Conservation (phyloP, 768 basidiomycete species). For the Hirschioporus abietinus region DNA sequence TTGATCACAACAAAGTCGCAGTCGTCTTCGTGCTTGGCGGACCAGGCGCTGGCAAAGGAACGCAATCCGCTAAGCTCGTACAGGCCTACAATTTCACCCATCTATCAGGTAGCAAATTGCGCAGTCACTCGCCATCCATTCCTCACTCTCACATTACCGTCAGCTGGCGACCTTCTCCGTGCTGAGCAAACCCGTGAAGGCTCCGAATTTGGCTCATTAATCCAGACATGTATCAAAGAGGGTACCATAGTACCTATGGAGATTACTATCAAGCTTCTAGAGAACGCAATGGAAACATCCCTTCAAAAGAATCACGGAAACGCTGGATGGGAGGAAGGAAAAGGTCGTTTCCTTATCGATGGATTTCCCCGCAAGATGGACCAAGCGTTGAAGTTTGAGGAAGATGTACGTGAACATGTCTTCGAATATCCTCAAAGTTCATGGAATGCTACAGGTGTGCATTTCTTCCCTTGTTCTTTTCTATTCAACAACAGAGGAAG, state of each 20-base stretch:
- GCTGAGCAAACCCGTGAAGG: constrained; percentile 88
- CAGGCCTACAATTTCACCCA: constrained; percentile 84
- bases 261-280: constrained; percentile 91
- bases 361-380: constrained; percentile 99
- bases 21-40: constrained; percentile 97
- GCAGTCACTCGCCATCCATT: constrained; percentile 4
- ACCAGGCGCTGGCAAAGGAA: constrained; percentile 97
- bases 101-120: constrained; percentile 65
- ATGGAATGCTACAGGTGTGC: constrained; percentile 56
- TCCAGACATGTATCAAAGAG: constrained; percentile 83
- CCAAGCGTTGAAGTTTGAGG: constrained; percentile 88
- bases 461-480: constrained; percentile 74
- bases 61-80: constrained; percentile 85
- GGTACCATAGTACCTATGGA: constrained; percentile 95
- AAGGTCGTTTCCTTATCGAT: constrained; percentile 89
- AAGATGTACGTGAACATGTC: constrained; percentile 48
- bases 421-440: not conserved
- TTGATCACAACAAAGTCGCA: constrained; percentile 68
- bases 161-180: constrained; percentile 96
- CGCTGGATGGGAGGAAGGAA: constrained; percentile 62
- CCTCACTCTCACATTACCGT: constrained; percentile 9
- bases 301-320: constrained; percentile 34
- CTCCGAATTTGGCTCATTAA: constrained; percentile 78
- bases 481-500: constrained; percentile 81
- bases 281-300: constrained; percentile 80